A percentile compares a stretch with the other conserved stretches of the same genome.
Evolutionary conservation across 2,329 filamentous ascomycete species (phyloP).

Genomic region (Aspergillus unguis): DNA sequence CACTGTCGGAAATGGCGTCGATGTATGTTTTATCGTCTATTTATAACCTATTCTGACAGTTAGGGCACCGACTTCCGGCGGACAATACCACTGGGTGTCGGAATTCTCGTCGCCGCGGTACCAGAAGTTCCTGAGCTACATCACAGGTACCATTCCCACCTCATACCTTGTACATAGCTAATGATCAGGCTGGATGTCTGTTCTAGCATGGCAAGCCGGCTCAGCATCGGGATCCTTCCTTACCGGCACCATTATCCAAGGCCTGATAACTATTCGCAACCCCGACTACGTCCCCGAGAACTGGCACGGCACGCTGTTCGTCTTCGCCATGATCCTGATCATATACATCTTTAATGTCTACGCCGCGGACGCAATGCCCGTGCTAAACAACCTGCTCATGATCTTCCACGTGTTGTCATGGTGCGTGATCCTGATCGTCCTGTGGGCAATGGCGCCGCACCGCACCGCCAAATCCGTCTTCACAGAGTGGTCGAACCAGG

Average conservation of each 20-base stretch:
- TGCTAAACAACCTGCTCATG: constrained; percentile 38
- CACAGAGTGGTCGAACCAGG: constrained; percentile 35
- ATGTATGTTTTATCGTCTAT: constrained; percentile 23
- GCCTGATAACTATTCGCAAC: constrained; percentile 42
- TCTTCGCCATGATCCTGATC: constrained; percentile 45
- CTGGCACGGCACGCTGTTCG: constrained; percentile 51
- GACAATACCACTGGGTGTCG: constrained; percentile 59
- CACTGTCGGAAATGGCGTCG: constrained; percentile 62
- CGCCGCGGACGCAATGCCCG: constrained; percentile 31
- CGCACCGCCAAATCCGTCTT: constrained; percentile 31
- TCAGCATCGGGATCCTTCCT: constrained; percentile 49
- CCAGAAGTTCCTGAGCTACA: constrained; percentile 55
- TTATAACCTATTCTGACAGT: neutral
- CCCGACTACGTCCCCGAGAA: constrained; percentile 40
- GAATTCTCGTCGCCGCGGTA: constrained; percentile 50
- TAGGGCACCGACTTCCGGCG: constrained; percentile 55
- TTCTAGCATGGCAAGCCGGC: constrained; percentile 51
- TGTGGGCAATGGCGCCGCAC: constrained; percentile 34
- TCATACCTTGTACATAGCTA: neutral
- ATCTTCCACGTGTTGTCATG: constrained; percentile 40
- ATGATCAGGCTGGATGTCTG: constrained; percentile 48
- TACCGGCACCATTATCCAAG: constrained; percentile 48
- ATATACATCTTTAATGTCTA: constrained; percentile 44
- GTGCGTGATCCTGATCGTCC: constrained; percentile 29
- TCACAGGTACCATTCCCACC: constrained; percentile 38